Conservation (phyloP, 1,284 basidiomycete genomes). For the Termitomyces sp. region DNA sequence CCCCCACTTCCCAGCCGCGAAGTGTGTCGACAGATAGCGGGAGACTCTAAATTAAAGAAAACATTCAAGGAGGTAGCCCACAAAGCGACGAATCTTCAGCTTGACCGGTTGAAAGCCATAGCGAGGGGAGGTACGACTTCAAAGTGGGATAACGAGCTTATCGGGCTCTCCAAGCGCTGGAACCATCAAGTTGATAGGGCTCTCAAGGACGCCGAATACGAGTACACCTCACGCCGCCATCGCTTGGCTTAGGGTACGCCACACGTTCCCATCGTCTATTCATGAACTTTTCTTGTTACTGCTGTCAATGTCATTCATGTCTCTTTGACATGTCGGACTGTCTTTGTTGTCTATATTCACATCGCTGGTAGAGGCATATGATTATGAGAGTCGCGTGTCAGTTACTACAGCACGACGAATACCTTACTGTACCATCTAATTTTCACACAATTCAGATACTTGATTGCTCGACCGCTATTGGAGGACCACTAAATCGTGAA, state of each 20-base stretch:
- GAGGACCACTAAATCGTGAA: too few species aligned
- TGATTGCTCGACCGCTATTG: too few species aligned
- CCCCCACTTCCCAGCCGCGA: constrained; percentile 4
- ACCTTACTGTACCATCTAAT: too few species aligned
- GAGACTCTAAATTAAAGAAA: background rate
- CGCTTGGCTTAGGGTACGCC: background rate
- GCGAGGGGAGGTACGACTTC: background rate
- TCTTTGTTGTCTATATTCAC: too few species aligned
- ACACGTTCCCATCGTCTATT: background rate
- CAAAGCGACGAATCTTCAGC: background rate
- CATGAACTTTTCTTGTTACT: background rate
- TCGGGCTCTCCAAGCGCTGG: background rate
- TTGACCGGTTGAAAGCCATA: constrained; percentile 4
- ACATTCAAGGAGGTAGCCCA: background rate
- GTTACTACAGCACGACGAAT: too few species aligned
- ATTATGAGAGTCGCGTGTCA: too few species aligned
- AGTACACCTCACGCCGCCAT: background rate
- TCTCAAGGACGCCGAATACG: background rate
- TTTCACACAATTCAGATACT: too few species aligned
- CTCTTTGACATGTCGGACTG: background rate
- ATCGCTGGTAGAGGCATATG: too few species aligned
- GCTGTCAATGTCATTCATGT: too few species aligned
- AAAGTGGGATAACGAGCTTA: constrained; percentile 1
- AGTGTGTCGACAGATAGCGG: constrained; percentile 2
- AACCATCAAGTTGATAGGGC: constrained; percentile 5